Conservation (phyloP, 2,329 filamentous ascomycete species). For the Botrytis fabae region DNA sequence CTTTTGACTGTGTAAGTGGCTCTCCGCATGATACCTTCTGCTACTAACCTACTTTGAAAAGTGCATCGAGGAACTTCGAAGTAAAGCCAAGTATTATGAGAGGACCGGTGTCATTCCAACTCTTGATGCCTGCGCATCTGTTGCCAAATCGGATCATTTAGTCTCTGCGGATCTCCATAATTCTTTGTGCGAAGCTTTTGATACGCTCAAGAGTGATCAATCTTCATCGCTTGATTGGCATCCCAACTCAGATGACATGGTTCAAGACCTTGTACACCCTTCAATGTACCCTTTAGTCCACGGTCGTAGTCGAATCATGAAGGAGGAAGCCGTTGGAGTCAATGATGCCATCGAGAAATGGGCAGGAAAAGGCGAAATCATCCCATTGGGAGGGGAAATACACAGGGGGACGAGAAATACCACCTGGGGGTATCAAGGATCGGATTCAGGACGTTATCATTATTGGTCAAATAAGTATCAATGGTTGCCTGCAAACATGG, state of each 20-base stretch:
- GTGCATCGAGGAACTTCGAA: slow-evolving; percentile 33
- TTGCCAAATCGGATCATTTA: slow-evolving; percentile 55
- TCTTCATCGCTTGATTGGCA: slow-evolving; percentile 57
- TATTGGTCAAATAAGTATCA: slow-evolving; percentile 2
- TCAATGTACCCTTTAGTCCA: slow-evolving; percentile 63
- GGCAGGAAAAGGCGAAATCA: slow-evolving; percentile 35
- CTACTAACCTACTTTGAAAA: slow-evolving; percentile 40
- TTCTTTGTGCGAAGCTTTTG: slow-evolving; percentile 47
- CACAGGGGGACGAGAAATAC: not conserved
- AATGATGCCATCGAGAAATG: slow-evolving; percentile 33
- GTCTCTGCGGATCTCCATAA: slow-evolving; percentile 45
- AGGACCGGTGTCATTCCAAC: slow-evolving; percentile 26
- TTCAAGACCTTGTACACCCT: slow-evolving; percentile 64
- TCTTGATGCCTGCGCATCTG: slow-evolving; percentile 34
- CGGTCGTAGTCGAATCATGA: slow-evolving; percentile 48
- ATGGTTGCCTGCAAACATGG: slow-evolving; percentile 14
- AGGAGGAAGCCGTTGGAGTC: slow-evolving; percentile 32
- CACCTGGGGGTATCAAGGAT: too few species aligned
- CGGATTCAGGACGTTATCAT: not conserved
- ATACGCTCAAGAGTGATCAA: slow-evolving; percentile 51
- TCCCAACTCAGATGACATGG: slow-evolving; percentile 55
- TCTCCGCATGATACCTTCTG: not conserved
- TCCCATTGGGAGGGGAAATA: not conserved
- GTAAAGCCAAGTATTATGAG: slow-evolving; percentile 30
- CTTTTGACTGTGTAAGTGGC: slow-evolving; percentile 13